These are phyloP conservation scores for Periconia digitata DNA, from an alignment of 2,329 filamentous ascomycete species.

Conservation along the genomic window DNA sequence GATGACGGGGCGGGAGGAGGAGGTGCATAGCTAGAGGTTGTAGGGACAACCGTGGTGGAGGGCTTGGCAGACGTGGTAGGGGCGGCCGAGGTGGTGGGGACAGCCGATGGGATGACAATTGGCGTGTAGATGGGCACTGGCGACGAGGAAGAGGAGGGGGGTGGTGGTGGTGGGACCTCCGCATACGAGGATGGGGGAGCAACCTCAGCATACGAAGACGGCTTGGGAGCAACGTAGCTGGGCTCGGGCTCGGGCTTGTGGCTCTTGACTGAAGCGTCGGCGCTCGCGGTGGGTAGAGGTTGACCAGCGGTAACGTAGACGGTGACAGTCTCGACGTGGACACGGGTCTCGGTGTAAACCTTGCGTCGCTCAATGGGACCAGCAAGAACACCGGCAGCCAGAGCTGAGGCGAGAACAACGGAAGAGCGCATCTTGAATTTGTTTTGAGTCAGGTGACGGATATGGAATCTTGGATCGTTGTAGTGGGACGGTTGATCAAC, in stretches of 20 bases:
- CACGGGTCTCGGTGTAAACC: slow-evolving; percentile 22
- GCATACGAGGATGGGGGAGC: slow-evolving; percentile 1
- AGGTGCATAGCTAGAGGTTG: slow-evolving; percentile 10
- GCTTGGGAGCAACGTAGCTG: neutral
- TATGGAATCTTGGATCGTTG: slow-evolving; percentile 13
- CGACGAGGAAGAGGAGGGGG: slow-evolving; percentile 1
- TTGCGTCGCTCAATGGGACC: slow-evolving; percentile 25
- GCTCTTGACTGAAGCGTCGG: neutral
- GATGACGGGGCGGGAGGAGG: slow-evolving; percentile 12
- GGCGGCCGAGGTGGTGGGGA: neutral
- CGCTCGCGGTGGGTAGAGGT: neutral
- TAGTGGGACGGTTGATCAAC: slow-evolving; percentile 8
- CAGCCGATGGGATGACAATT: slow-evolving; percentile 2
- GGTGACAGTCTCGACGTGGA: slow-evolving; percentile 23
- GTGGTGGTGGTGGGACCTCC: neutral
- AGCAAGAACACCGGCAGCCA: slow-evolving; percentile 29
- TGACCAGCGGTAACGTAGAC: slow-evolving; percentile 20
- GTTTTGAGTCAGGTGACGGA: neutral
- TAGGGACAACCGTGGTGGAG: slow-evolving; percentile 2
- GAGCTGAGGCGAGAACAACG: slow-evolving; percentile 24
- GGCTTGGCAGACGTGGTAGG: neutral
- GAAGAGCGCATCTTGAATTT: slow-evolving; percentile 29
- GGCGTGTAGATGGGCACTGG: slow-evolving; percentile 2
- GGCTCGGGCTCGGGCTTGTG: neutral
- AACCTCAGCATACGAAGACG: neutral